Base-by-base conservation (phyloP, 2,329 filamentous ascomycete species). In the Fusarium robinianum region DNA sequence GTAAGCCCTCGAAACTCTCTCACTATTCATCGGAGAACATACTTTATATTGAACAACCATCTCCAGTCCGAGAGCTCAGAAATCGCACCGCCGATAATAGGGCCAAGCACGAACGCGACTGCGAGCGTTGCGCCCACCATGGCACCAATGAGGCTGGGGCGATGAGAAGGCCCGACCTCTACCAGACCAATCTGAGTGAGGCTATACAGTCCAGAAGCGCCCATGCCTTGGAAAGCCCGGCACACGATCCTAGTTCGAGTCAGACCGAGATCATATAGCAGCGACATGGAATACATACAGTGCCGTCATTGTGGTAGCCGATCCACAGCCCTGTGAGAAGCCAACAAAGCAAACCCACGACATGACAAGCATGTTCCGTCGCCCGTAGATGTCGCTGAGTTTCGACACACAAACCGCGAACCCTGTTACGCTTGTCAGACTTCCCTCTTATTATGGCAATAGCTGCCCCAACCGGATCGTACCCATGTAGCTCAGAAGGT, bases 31-130 rank as follows among this genome's bases (percentile, higher is more conserved):
- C 6, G 15, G 10, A 8, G 7, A 14, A 53, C 73, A 31, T 64
- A 82, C 79, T 84, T 84, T 61, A 83, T 76, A 62, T 78, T 78
- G 61, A 84, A 84, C 25, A 84, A 71, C 70, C 79, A 81, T 36
- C 76, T 70, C 81, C 81, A 84, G 29, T 69, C 72, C 12, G 73
- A 72, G 2, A 71, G 64, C n/a, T 76, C 69, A 1, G 78, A 74
- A 15, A 84, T 76, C 3, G 73, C 66, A 2, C 80, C 81, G 5
- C 80, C 81, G 4, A 84, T 63, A 3, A 84, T 62, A 1, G 81
- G 79, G 0, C 81, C 81, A 1, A 84, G 67, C 4, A 84, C 72
- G 51, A 81, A 81, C 0, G 80, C 77, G 9, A 79, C 65, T 2
- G 79, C 77, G 5, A 83, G 71, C 3, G 78, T 81, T 22, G 75